phyloP scores from a whole-genome alignment of 306 rosid species.

The Sphenostylis stenocarpa region DNA sequence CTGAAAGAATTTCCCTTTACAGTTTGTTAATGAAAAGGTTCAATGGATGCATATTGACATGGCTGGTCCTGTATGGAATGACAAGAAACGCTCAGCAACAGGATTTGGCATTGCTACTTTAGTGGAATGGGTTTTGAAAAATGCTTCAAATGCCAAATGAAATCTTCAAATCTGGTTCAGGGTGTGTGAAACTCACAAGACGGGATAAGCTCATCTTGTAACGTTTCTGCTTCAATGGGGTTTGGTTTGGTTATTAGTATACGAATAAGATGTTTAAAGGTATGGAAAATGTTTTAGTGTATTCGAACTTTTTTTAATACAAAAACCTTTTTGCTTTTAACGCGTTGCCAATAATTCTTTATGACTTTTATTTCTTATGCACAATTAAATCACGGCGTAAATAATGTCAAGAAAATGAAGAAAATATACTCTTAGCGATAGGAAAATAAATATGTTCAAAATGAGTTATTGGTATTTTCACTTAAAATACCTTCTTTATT shows the following conservation, averaged over 20 bases:
- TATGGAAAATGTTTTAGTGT: conserved; percentile 7
- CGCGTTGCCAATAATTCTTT: background rate
- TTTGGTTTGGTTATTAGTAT: background rate
- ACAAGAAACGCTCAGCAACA: conserved; percentile 75
- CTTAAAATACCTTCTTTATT: too few species aligned
- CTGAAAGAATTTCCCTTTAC: conserved; percentile 36
- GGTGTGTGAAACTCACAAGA: background rate
- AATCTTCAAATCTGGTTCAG: background rate
- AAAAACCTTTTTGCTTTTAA: background rate
- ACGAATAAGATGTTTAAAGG: conserved; percentile 23
- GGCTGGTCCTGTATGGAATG: conserved; percentile 90
- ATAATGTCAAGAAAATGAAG: background rate
- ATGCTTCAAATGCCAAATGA: conserved; percentile 46
- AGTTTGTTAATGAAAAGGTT: conserved; percentile 98
- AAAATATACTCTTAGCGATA: background rate
- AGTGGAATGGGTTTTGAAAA: conserved; percentile 94
- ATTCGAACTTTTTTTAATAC: conserved; percentile 15
- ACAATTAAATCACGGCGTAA: background rate
- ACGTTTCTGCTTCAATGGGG: conserved; percentile 27
- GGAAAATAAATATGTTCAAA: background rate
- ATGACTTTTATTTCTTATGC: too few species aligned
- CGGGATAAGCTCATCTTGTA: conserved; percentile 19
- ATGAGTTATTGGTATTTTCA: too few species aligned
- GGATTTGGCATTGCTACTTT: conserved; percentile 88
- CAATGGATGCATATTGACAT: conserved; percentile 97